phyloP scores from a whole-genome alignment of 441 rosid genomes.

The Metrosideros polymorpha region DNA sequence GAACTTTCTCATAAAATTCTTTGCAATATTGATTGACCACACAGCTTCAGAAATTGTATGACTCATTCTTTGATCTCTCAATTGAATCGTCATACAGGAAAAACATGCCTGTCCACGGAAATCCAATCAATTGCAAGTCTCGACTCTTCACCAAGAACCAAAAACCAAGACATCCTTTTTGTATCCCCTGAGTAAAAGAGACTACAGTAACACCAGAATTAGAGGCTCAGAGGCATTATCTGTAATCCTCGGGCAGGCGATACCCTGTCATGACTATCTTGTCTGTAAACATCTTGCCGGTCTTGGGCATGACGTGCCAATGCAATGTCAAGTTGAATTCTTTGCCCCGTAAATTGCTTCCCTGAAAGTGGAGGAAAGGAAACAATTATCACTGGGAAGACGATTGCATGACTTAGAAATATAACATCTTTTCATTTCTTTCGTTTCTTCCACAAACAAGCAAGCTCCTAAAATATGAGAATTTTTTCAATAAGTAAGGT shows the following conservation, averaged over 20 bases:
- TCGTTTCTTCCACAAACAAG: neutral
- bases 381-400: neutral
- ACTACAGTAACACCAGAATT: conserved; percentile 17
- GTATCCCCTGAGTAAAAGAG: neutral
- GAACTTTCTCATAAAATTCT: neutral
- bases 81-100: neutral
- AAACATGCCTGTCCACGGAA: neutral
- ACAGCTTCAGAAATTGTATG: neutral
- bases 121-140: neutral
- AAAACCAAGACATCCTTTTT: neutral
- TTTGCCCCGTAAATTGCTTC: conserved; percentile 76
- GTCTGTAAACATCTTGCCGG: conserved; percentile 87
- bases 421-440: neutral
- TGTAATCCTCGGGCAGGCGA: conserved; percentile 70
- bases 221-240: conserved; percentile 20
- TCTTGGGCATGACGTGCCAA: conserved; percentile 99
- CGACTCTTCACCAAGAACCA: neutral
- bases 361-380: conserved; percentile 28
- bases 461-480: neutral
- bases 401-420: neutral
- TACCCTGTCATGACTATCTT: conserved; percentile 78
- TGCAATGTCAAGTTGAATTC: conserved; percentile 89
- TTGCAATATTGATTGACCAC: neutral
- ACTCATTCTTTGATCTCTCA: neutral
- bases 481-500: neutral